Conservation (phyloP, 2,329 filamentous ascomycete genomes). For the Zalaria sp. region DNA sequence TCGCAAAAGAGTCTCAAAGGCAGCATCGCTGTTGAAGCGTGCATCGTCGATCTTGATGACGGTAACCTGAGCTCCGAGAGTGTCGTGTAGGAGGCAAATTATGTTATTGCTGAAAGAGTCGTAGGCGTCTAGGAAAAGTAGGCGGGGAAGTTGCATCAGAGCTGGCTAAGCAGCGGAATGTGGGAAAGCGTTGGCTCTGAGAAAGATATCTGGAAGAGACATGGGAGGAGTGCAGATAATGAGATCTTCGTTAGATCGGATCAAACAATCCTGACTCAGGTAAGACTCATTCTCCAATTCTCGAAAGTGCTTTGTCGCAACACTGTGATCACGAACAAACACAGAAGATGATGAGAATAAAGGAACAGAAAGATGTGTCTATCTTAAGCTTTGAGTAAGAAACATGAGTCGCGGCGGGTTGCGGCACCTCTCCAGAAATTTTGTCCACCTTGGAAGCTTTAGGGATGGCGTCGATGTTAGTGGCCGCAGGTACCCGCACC, state of each 20-base stretch:
- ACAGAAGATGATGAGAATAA: too few species aligned
- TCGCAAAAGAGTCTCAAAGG: conserved; percentile 30
- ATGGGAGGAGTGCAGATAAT: background rate
- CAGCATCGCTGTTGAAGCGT: conserved; percentile 18
- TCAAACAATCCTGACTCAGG: background rate
- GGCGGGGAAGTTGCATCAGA: conserved; percentile 12
- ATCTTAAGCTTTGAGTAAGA: too few species aligned
- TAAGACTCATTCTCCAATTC: conserved; percentile 1
- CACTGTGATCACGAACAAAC: too few species aligned
- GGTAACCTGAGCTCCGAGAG: conserved; percentile 52
- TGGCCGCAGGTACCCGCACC: too few species aligned
- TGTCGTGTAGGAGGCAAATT: conserved; percentile 60
- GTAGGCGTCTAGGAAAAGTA: conserved; percentile 89
- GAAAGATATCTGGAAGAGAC: conserved; percentile 1
- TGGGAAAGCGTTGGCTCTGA: conserved; percentile 5
- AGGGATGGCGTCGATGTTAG: too few species aligned
- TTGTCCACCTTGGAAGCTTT: too few species aligned
- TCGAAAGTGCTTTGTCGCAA: background rate
- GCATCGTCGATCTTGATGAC: conserved; percentile 49
- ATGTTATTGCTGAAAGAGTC: conserved; percentile 98
- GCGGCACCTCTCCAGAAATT: too few species aligned
- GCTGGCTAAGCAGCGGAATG: conserved; percentile 1
- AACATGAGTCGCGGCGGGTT: too few species aligned
- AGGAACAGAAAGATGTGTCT: too few species aligned
- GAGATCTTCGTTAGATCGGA: background rate